These are phyloP conservation scores for Dentipellis sp. DNA, from an alignment of 768 basidiomycete species.

Conservation along the genomic window DNA sequence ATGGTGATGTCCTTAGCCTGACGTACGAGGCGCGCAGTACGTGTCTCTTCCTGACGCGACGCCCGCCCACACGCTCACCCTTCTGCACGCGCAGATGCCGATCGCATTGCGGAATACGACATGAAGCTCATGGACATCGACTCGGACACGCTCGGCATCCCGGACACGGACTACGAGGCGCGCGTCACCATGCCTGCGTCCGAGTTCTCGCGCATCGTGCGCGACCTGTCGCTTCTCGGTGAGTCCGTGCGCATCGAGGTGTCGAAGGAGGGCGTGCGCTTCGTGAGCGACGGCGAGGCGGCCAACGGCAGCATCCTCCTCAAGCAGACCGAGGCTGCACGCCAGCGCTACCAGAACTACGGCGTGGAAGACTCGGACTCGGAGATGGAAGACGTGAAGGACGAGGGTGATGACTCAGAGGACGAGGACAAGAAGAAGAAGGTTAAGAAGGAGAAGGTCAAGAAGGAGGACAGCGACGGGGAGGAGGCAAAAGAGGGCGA, in stretches of 20 bases:
- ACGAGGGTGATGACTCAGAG: conserved; percentile 36
- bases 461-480: conserved; percentile 24
- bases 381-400: conserved; percentile 27
- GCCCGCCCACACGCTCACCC: neutral
- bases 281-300: conserved; percentile 87
- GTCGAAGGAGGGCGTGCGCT: conserved; percentile 90
- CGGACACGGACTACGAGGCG: conserved; percentile 95
- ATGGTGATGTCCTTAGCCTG: conserved; percentile 80
- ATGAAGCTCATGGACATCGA: conserved; percentile 99
- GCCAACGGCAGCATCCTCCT: conserved; percentile 85
- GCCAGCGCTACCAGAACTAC: conserved; percentile 12
- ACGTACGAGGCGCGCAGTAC: conserved; percentile 86
- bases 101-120: conserved; percentile 95
- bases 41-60: conserved; percentile 19
- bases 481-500: conserved; percentile 39
- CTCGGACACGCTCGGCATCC: conserved; percentile 87
- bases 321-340: conserved; percentile 49
- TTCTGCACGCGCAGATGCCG: conserved; percentile 47
- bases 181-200: conserved; percentile 76
- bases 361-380: conserved; percentile 16
- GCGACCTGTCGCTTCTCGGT: conserved; percentile 83
- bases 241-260: conserved; percentile 96
- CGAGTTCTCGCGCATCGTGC: conserved; percentile 90
- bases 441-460: conserved; percentile 31
- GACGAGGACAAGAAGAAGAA: conserved; percentile 35